Conservation (phyloP, 148 eudicot species). For the Rhododendron mucronatum region DNA sequence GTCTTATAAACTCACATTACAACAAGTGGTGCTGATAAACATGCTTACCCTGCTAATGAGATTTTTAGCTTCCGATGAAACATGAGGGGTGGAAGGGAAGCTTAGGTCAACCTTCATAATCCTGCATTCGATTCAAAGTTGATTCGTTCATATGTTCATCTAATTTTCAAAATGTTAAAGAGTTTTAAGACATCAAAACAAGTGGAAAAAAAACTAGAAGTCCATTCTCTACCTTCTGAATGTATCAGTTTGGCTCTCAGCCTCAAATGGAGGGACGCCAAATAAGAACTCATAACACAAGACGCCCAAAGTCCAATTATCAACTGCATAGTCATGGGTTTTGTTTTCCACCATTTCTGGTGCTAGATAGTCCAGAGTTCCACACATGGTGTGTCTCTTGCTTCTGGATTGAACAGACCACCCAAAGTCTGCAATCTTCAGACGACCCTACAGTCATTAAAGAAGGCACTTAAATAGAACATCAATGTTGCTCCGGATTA, state of each 20-base stretch:
- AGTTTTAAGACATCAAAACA: not conserved
- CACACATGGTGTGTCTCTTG: constrained; percentile 89
- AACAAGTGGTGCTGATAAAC: not conserved
- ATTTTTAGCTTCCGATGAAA: constrained; percentile 67
- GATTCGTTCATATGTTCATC: not conserved
- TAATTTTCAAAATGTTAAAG: not conserved
- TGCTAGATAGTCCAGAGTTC: constrained; percentile 88
- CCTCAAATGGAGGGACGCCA: constrained; percentile 90
- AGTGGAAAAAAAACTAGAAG: not conserved
- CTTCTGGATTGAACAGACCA: constrained; percentile 83
- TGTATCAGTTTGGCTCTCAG: constrained; percentile 74
- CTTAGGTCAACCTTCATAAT: constrained; percentile 69
- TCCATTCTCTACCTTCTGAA: constrained; percentile 46
- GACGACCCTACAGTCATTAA: constrained; percentile 47
- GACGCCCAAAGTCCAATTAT: constrained; percentile 87
- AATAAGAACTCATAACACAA: constrained; percentile 84
- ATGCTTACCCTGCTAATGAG: constrained; percentile 61
- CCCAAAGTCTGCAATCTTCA: constrained; percentile 91
- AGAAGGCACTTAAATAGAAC: not conserved
- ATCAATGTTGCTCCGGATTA: not conserved
- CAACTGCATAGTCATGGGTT: constrained; percentile 84
- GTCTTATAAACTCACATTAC: not conserved
- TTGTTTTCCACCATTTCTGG: constrained; percentile 95
- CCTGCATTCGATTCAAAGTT: constrained; percentile 25
- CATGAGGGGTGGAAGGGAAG: constrained; percentile 57